Evolutionary conservation across 2,329 filamentous ascomycete species (phyloP), one percentile per base, ranked within the genome.

Genomic region (Monosporascus sp.): DNA sequence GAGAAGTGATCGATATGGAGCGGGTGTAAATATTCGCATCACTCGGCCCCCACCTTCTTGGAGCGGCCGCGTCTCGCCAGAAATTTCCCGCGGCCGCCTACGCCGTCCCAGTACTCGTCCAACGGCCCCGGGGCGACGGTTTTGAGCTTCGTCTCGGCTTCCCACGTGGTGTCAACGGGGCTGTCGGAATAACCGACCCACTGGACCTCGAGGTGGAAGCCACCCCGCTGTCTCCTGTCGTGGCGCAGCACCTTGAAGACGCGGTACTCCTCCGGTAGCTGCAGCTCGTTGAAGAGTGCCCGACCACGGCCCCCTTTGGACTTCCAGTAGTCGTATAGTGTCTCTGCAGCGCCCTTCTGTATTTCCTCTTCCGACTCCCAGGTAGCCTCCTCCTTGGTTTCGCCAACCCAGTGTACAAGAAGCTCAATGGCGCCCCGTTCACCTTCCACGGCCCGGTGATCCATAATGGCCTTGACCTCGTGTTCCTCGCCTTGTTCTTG

Each of bases 341-440:
- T 56, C 22, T 70, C 68, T 26, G 61, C 64, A 1, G 68, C 69
- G 44, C 66, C 66, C 48, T 63, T 52, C 40, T 72, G 70, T 44
- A 72, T 67, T 51, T 67, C 67, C 16, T 63, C 61, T 45, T 72
- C 70, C 5, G 57, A 48, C 26, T 71, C 69, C 68, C 68, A 72
- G 3, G 66, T 68, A 5, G 61, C 61, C 6, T 68, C 60, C 20
- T 62, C 50, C 40, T 59, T 53, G 5, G 50, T 50, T 48, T 67
- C 65, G 14, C 60, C 64, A 2, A 34, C 57, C 66, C 69, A 71
- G 24, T 66, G 61, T 26, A 71, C 61, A 5, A 66, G 58, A 8
- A 71, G 49, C 48, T 71, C 65, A 43, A 71, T 61, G 7, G 48
- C 55, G 7, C 61, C 60, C 19, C 54, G 64, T 8, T 49, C 36